Base-by-base conservation (phyloP, 2,329 filamentous ascomycete genomes). In the Alternaria brassicae region DNA sequence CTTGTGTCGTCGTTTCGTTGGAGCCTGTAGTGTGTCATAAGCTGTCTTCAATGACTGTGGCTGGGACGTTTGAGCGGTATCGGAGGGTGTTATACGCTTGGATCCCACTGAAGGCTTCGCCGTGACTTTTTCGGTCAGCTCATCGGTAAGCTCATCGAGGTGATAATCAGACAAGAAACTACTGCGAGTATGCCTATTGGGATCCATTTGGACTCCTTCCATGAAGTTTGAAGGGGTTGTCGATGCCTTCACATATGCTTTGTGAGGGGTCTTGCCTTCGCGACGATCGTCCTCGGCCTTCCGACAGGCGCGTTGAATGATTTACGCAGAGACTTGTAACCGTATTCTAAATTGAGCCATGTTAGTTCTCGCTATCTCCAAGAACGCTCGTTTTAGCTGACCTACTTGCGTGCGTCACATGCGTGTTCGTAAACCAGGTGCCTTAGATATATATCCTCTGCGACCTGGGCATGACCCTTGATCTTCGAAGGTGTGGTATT, bases 281-380 rank as follows among this genome's bases (percentile, higher is more conserved):
- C 44, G 17, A 6, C 7, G 17, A 15, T 42, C 7, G 15, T 40
- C 15, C 17, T 25, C 28, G 27, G 39, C 27, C n/a, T 21, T 53
- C 15, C 50, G 21, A 44, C 39, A 53, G 10, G 50, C 50, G 39
- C 50, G 50, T 28, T 53, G 50, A 7, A 53, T 5, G 6, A 36
- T 42, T 28, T 28, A 53, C 3, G 27, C 50, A n/a, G 30, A 42
- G 4, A 53, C 37, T 17, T 44, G 39, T 19, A 34, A 2, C 3
- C 50, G 28, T 13, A 53, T 44, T 36, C 50, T 53, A 9, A 3
- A n/a, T 25, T 1, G 1, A 8, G 25, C 1, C 0, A 36, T 6
- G 6, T 44, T 19, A 53, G 10, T 21, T n/a, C 7, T 8, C 32
- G 15, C 13, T 1, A 23, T 23, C 4, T 40, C 4, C 7, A 23